Base-by-base conservation (phyloP, 2,329 filamentous ascomycete species). In the Aspergillus tamarii region DNA sequence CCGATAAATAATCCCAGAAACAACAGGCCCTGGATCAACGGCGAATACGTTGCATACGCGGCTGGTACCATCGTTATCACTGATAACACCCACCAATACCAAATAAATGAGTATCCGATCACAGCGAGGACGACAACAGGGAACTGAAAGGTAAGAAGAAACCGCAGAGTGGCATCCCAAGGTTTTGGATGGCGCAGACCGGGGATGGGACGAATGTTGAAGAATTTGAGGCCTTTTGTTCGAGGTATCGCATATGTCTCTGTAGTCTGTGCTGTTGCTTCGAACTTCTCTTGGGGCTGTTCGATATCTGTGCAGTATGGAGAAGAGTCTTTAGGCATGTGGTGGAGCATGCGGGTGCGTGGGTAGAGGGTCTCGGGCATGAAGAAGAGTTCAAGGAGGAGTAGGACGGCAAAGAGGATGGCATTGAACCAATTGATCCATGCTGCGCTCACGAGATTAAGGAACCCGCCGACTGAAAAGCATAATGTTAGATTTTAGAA, bases 301-400 rank as follows among this genome's bases (percentile, higher is more conserved):
- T 78, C 75, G 32, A 74, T 70, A 52, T 75, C 72, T 8, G 61
- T 52, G 19, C 62, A 45, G 4, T 62, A 59, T 9, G 46, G 23
- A 0, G 28, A 56, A 2, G 58, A 63, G 0, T 48, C 60, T 48
- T 67, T 64, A 3, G 78, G 76, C 63, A 80, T 74, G 26, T 65
- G 70, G 1, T 73, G 70, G 1, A 84, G 77, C 83, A 86, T 85
- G 6, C 78, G 71, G 39, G 79, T 79, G 3, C 85, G 80, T 0
- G 85, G 85, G 66, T 87, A 87, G 6, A 87, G 76, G 0, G 85
- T 87, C 72, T 87, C 85, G 1, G 84, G 82, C 68, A 87, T 79
- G 64, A 85, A 80, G 3, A 80, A 69, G 12, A 86, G 61, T 67
- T 87, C 82, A 2, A 83, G 74, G 7, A 82, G 46, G 3, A 86